Conservation (phyloP, 108 stramenopile species). For the Nitzschia palea region DNA sequence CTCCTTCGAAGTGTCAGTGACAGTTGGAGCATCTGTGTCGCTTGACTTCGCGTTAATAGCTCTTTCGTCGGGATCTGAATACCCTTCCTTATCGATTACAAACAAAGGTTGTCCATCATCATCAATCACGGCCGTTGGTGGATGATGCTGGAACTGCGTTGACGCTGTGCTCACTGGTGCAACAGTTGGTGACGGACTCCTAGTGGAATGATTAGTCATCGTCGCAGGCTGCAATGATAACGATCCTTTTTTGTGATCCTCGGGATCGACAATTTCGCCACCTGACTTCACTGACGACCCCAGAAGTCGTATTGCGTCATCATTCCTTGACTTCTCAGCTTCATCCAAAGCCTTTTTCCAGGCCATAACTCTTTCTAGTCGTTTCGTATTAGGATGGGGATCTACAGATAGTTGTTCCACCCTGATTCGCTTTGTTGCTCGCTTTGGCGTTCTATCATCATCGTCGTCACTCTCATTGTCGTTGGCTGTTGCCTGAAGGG, state of each 20-base stretch:
- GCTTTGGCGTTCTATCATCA: conserved; percentile 20
- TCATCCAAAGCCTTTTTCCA: conserved; percentile 41
- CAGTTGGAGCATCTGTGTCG: neutral
- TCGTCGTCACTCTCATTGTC: conserved; percentile 7
- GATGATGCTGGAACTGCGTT: neutral
- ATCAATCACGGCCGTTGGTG: neutral
- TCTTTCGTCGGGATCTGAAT: neutral
- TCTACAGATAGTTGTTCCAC: neutral
- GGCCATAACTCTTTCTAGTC: conserved; percentile 23
- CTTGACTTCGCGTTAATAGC: neutral
- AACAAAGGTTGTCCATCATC: conserved; percentile 39
- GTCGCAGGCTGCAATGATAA: neutral
- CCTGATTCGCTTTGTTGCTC: neutral
- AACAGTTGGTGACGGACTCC: neutral
- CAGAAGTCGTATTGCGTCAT: neutral
- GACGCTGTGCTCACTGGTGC: neutral
- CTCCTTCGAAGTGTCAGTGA: conserved; percentile 11
- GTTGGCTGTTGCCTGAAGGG: neutral
- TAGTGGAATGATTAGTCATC: neutral
- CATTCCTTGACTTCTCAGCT: neutral
- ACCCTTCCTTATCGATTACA: conserved; percentile 66
- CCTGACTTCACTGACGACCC: neutral
- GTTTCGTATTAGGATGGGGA: conserved; percentile 2
- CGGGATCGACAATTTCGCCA: neutral
- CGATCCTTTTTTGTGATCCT: neutral